Percentiles rank a stretch among this genome's conserved stretches.
Conservation (phyloP, 257 asterid species). For the Gentiana straminea region DNA sequence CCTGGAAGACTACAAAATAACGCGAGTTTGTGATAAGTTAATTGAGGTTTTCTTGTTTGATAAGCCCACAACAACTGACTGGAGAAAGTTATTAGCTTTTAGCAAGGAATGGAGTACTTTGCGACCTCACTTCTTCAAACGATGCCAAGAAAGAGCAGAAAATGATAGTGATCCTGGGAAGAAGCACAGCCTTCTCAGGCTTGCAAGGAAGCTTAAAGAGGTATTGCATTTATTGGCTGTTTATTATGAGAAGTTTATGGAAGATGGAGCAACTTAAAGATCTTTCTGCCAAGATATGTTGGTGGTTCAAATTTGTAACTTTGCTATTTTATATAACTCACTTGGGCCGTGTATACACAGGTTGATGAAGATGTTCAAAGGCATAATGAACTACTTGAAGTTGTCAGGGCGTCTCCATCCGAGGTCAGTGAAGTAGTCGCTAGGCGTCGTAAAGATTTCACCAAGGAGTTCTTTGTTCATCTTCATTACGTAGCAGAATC, state of each 20-base stretch:
- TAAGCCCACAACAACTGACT: slow-evolving; percentile 78
- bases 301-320: neutral
- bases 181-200: slow-evolving; percentile 68
- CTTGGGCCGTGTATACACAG: slow-evolving; percentile 24
- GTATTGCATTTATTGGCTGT: slow-evolving; percentile 18
- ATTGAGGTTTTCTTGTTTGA: slow-evolving; percentile 82
- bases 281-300: neutral
- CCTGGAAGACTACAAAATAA: slow-evolving; percentile 47
- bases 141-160: slow-evolving; percentile 68
- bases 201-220: slow-evolving; percentile 87
- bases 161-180: slow-evolving; percentile 59
- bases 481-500: slow-evolving; percentile 75
- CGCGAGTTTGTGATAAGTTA: slow-evolving; percentile 63
- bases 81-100: slow-evolving; percentile 74
- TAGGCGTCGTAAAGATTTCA: slow-evolving; percentile 90
- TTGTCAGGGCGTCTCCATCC: slow-evolving; percentile 48
- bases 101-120: slow-evolving; percentile 78
- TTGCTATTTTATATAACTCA: slow-evolving; percentile 8
- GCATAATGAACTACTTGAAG: slow-evolving; percentile 68
- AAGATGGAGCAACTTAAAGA: no score
- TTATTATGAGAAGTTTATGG: no score
- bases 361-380: slow-evolving; percentile 77
- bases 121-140: slow-evolving; percentile 67
- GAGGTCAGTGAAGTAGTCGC: slow-evolving; percentile 66
- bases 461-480: slow-evolving; percentile 81